Conservation (phyloP, 1,284 basidiomycete species). For the Ganoderma resinaceum region DNA sequence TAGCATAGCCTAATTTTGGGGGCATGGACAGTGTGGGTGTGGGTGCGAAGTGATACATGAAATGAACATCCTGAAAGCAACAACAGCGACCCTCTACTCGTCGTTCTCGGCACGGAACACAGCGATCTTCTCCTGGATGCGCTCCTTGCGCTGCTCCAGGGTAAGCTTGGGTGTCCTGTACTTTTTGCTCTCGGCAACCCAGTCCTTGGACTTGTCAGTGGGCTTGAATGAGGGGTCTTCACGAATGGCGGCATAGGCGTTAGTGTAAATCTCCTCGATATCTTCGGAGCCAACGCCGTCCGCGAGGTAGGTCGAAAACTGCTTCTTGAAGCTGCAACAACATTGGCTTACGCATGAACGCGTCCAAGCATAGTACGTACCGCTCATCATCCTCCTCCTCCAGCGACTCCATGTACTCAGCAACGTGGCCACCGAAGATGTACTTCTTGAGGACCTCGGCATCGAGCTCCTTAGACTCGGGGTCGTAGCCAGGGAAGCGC, state of each 20-base stretch:
- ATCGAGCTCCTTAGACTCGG: constrained; percentile 94
- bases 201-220: constrained; percentile 92
- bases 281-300: constrained; percentile 97
- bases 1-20: constrained; percentile 34
- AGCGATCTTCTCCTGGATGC: constrained; percentile 85
- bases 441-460: constrained; percentile 97
- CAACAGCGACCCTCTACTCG: constrained; percentile 50
- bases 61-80: constrained; percentile 15
- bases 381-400: constrained; percentile 99
- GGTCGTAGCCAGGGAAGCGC: constrained; percentile 98
- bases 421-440: constrained; percentile 97
- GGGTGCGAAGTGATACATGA: constrained; percentile 28
- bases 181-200: constrained; percentile 89
- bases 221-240: constrained; percentile 94
- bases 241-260: constrained; percentile 93
- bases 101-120: constrained; percentile 78
- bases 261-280: constrained; percentile 95
- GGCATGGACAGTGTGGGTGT: constrained; percentile 29
- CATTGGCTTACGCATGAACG: background rate
- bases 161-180: constrained; percentile 79
- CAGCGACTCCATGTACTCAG: constrained; percentile 99
- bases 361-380: constrained; percentile 44
- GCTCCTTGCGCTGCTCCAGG: constrained; percentile 77
- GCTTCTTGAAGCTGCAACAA: constrained; percentile 90
- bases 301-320: constrained; percentile 94